Evolutionary conservation across 331 rosid species (phyloP).

Genomic region (Saraca asoca): DNA sequence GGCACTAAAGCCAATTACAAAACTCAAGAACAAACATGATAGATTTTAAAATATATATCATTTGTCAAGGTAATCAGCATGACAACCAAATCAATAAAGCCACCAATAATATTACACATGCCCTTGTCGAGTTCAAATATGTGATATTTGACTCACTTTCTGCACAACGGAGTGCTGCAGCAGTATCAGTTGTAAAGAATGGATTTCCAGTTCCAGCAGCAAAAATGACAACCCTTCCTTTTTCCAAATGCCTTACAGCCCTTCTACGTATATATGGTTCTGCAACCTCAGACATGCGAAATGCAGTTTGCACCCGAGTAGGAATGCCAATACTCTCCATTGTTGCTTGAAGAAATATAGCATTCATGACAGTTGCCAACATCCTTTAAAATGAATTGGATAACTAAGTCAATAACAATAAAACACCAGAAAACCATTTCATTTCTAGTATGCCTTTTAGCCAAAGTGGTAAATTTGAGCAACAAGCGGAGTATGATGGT

Average conservation of each 20-base stretch:
- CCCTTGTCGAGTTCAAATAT: background rate
- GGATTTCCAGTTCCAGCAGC: conserved; percentile 99
- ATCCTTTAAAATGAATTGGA: conserved; percentile 51
- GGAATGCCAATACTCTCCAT: conserved; percentile 99
- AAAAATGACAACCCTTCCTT: conserved; percentile 96
- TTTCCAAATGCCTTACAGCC: conserved; percentile 93
- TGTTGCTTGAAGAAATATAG: conserved; percentile 97
- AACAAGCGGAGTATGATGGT: background rate
- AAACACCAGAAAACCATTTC: conserved; percentile 5
- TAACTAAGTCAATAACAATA: background rate
- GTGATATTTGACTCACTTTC: conserved; percentile 65
- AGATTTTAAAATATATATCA: background rate
- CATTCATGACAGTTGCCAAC: conserved; percentile 99
- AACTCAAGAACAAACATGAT: background rate
- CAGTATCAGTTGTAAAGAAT: conserved; percentile 93
- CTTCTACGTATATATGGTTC: conserved; percentile 97
- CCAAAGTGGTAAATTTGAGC: background rate
- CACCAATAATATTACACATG: conserved; percentile 1
- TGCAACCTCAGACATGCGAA: conserved; percentile 96
- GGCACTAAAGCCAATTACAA: background rate
- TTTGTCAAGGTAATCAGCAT: conserved; percentile 16
- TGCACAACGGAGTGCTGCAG: conserved; percentile 97
- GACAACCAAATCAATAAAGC: conserved; percentile 18
- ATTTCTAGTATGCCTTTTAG: background rate
- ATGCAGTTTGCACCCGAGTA: conserved; percentile 97